Evolutionary conservation across 805 yeast species (phyloP).

Genomic region (Yarrowia keelungensis): DNA sequence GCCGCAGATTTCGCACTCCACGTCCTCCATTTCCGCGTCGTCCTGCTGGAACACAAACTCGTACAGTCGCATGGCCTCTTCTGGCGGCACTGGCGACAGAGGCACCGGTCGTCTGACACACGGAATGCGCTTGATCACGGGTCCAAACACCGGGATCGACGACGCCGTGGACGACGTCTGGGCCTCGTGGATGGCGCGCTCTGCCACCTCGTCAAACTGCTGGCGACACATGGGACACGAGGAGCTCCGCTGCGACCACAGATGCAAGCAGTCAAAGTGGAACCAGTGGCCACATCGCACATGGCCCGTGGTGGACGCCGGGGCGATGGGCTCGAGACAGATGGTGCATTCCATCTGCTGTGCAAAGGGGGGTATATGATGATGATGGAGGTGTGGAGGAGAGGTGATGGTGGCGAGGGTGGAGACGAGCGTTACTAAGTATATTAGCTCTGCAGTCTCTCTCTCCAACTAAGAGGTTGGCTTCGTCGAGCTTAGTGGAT

Average conservation of each 20-base stretch:
- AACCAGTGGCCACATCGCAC: constrained; percentile 62
- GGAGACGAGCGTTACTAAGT: neutral
- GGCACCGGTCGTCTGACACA: constrained; percentile 17
- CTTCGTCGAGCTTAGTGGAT: neutral
- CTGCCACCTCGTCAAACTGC: constrained; percentile 47
- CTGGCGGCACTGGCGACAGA: constrained; percentile 8
- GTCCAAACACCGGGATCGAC: constrained; percentile 3
- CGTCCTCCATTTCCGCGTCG: constrained; percentile 31
- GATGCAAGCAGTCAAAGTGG: constrained; percentile 62
- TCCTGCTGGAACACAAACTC: constrained; percentile 30
- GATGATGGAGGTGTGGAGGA: too few relatives aligned
- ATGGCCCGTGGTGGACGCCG: constrained; percentile 42
- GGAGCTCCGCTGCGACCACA: constrained; percentile 65
- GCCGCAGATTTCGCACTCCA: constrained; percentile 25
- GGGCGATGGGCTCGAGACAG: constrained; percentile 56
- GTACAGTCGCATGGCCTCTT: constrained; percentile 31
- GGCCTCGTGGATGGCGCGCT: neutral
- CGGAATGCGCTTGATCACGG: constrained; percentile 8
- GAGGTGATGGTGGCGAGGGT: neutral
- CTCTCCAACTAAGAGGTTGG: neutral
- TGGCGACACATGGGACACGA: constrained; percentile 68
- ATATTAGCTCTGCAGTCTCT: too few relatives aligned
- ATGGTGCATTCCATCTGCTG: constrained; percentile 58
- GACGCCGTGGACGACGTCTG: neutral
- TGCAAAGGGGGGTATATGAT: too few relatives aligned